Evolutionary conservation across 1,284 basidiomycete species (phyloP).

Genomic region (Agroathelia rolfsii): DNA sequence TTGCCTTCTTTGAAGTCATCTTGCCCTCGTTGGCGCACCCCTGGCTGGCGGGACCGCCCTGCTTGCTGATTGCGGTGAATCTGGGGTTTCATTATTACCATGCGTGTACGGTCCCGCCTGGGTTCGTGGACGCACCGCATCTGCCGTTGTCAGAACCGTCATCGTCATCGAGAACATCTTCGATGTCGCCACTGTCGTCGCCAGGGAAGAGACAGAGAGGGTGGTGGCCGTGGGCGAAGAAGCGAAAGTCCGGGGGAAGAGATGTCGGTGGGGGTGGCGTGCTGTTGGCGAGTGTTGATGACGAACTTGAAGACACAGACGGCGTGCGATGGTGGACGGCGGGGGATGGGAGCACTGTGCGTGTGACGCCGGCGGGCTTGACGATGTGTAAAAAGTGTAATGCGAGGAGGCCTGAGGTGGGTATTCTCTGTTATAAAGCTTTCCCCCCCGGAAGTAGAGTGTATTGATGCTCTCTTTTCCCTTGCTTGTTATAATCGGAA

Average conservation of each 20-base stretch:
- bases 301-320: too few species aligned
- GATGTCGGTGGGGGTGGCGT: conserved; percentile 31
- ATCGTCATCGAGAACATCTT: neutral
- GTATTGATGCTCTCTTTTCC: neutral
- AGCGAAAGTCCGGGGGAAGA: conserved; percentile 24
- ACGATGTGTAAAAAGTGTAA: conserved; percentile 66
- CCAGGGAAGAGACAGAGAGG: neutral
- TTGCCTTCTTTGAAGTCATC: conserved; percentile 81
- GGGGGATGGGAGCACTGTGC: conserved; percentile 23
- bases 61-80: conserved; percentile 70
- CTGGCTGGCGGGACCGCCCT: conserved; percentile 52
- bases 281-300: conserved; percentile 59
- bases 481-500: neutral
- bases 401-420: conserved; percentile 73
- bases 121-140: conserved; percentile 61
- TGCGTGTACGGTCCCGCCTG: conserved; percentile 70
- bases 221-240: neutral
- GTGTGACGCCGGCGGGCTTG: conserved; percentile 39
- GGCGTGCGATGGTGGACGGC: conserved; percentile 12
- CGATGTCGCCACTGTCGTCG: neutral
- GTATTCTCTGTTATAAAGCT: conserved; percentile 15
- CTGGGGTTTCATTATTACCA: conserved; percentile 78
- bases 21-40: conserved; percentile 42
- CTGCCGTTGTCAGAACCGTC: conserved; percentile 23
- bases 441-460: conserved; percentile 1